Evolutionary conservation across 331 rosid species (phyloP), one percentile per base, ranked within the genome.

Genomic region (Phaseolus coccineus): DNA sequence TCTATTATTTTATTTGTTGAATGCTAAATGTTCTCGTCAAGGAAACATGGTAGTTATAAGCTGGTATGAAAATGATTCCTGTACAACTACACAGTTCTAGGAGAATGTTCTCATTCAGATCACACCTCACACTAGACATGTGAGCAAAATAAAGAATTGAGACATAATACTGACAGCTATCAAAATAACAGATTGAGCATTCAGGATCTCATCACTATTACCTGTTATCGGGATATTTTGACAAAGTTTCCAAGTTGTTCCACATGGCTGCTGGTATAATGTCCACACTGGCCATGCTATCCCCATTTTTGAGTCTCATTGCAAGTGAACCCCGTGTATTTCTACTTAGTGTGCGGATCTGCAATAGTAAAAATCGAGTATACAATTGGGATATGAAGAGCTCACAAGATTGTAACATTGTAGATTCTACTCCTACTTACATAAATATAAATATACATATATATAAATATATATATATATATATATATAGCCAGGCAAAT

Each of bases 241-340:
- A 69, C 14, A 64, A 68, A 66, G 80, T 78, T 79, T 87, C 92
- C 66, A 88, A 74, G 83, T 89, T 75, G 48, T 90, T 93, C 92
- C 94, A 70, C 92, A 82, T 77, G 15, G 97, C 82, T 44, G 92
- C 96, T 31, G 98, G 97, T 78, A 96, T 87, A 68, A 96, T 93
- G 86, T 93, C 99, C 83, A 91, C 88, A 44, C 98, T 83, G 13
- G 99, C 99, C 93, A 96, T 91, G 86, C 86, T 93, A 88, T 96
- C 99, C 63, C 90, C 94, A 64, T 69, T 77, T 81, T 57, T 93
- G 68, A 96, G 97, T 81, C 89, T 91, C 99, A 96, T 96, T 73
- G 98, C 99, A 74, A 76, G 82, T 59, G 91, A 82, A 51, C 98
- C 99, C 81, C 99, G 87, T 4, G 99, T 93, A 81, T 90, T 96